Conservation (phyloP, 257 asterid genomes). For the Capsicum chinense region DNA sequence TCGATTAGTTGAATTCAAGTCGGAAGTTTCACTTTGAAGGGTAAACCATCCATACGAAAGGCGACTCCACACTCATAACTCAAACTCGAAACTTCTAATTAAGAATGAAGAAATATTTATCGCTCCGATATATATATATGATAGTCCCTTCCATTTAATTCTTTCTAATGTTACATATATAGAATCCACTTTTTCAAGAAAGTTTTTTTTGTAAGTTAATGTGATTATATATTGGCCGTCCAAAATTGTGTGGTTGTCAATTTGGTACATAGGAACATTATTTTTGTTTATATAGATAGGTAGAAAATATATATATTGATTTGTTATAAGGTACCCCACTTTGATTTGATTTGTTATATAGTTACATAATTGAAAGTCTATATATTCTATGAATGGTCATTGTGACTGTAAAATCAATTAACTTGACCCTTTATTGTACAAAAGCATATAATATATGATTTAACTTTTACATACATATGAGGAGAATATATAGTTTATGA, state of each 20-base stretch:
- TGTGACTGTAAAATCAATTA: slow-evolving; percentile 31
- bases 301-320: slow-evolving; percentile 31
- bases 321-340: slow-evolving; percentile 38
- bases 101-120: not conserved
- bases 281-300: slow-evolving; percentile 30
- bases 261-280: slow-evolving; percentile 1
- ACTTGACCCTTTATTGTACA: slow-evolving; percentile 21
- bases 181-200: slow-evolving; percentile 20
- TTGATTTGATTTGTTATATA: slow-evolving; percentile 36
- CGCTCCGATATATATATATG: not conserved
- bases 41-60: too few relatives aligned
- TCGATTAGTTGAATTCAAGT: too few relatives aligned
- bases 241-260: slow-evolving; percentile 40
- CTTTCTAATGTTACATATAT: not conserved
- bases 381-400: slow-evolving; percentile 46
- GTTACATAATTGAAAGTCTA: slow-evolving; percentile 9
- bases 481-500: not conserved
- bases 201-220: not conserved
- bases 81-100: not conserved
- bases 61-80: not conserved
- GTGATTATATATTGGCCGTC: slow-evolving; percentile 25
- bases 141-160: not conserved
- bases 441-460: not conserved
- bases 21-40: too few relatives aligned
- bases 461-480: not conserved